Percentiles rank a stretch among this genome's conserved stretches.
These are phyloP conservation scores for Lentinus brumalis DNA, from an alignment of 768 basidiomycete genomes.

Conservation along the genomic window DNA sequence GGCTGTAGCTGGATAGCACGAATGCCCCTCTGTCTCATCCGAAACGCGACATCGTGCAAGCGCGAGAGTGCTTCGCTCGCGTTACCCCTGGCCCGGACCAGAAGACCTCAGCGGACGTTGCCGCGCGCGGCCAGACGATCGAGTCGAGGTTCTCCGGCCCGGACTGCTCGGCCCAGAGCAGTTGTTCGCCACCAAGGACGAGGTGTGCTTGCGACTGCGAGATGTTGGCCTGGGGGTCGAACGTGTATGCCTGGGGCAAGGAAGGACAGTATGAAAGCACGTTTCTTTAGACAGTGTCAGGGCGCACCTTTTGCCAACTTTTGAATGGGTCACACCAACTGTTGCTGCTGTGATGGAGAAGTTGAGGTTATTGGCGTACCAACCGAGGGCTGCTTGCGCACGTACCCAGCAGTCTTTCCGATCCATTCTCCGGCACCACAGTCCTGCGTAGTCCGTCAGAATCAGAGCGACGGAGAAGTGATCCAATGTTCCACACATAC, in stretches of 20 bases:
- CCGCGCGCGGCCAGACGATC: slow-evolving; percentile 73
- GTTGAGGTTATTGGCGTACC: not conserved
- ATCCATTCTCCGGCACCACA: slow-evolving; percentile 77
- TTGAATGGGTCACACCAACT: slow-evolving; percentile 84
- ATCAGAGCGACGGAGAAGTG: slow-evolving; percentile 70
- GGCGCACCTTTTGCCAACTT: slow-evolving; percentile 68
- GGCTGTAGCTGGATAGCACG: slow-evolving; percentile 66
- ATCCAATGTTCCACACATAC: slow-evolving; percentile 48
- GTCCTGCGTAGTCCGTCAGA: slow-evolving; percentile 73
- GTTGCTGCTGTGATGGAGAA: slow-evolving; percentile 36
- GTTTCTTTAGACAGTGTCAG: not conserved
- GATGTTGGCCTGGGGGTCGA: slow-evolving; percentile 68
- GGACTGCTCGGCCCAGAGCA: slow-evolving; percentile 77
- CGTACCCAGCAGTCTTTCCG: slow-evolving; percentile 48
- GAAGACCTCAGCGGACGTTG: slow-evolving; percentile 73
- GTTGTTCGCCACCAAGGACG: slow-evolving; percentile 72
- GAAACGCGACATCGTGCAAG: slow-evolving; percentile 63
- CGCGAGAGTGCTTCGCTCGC: slow-evolving; percentile 56
- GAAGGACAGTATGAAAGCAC: slow-evolving; percentile 5
- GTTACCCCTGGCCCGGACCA: slow-evolving; percentile 58
- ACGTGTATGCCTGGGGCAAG: slow-evolving; percentile 56
- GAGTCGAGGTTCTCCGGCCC: slow-evolving; percentile 68
- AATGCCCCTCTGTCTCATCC: slow-evolving; percentile 64
- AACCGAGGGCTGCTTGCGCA: not conserved
- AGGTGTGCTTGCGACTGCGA: slow-evolving; percentile 48